Conservation (phyloP, 2,329 filamentous ascomycete genomes). For the Aspergillus eucalypticola region DNA sequence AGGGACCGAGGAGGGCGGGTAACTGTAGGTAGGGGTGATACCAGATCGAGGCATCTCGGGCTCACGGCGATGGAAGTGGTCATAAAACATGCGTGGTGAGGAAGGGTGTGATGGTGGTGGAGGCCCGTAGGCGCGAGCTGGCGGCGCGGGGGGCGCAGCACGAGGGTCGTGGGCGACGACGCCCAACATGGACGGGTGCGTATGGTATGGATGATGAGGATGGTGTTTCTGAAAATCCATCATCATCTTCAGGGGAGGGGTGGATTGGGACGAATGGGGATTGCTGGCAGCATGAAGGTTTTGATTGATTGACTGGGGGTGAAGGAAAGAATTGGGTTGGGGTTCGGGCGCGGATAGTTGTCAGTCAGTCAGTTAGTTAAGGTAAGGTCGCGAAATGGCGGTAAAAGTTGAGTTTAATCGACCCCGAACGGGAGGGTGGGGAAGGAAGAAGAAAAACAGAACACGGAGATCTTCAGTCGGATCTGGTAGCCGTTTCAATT, state of each 20-base stretch:
- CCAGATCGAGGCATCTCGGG: constrained; percentile 18
- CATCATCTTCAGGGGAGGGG: constrained; percentile 18
- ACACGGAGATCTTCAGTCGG: not conserved
- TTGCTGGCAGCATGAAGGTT: not conserved
- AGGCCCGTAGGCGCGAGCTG: constrained; percentile 10
- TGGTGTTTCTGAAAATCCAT: constrained; percentile 29
- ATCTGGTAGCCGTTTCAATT: not conserved
- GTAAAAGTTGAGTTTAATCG: constrained; percentile 14
- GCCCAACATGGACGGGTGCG: constrained; percentile 35
- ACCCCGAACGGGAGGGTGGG: not conserved
- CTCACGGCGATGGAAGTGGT: constrained; percentile 12
- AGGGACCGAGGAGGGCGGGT: constrained; percentile 12
- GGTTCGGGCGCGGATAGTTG: constrained; percentile 5
- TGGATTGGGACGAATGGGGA: not conserved
- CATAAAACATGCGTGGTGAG: constrained; percentile 10
- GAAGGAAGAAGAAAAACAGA: not conserved
- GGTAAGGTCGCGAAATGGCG: constrained; percentile 15
- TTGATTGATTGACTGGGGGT: not conserved
- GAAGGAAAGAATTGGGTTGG: not conserved
- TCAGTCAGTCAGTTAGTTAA: not conserved
- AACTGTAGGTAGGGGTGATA: constrained; percentile 12
- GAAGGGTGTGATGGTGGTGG: constrained; percentile 6
- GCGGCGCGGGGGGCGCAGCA: constrained; percentile 23
- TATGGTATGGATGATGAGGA: constrained; percentile 26
- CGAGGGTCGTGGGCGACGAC: constrained; percentile 32